Evolutionary conservation across 2,329 filamentous ascomycete species (phyloP), one percentile per base, ranked within the genome.

Genomic region (Penicillium brasilianum): DNA sequence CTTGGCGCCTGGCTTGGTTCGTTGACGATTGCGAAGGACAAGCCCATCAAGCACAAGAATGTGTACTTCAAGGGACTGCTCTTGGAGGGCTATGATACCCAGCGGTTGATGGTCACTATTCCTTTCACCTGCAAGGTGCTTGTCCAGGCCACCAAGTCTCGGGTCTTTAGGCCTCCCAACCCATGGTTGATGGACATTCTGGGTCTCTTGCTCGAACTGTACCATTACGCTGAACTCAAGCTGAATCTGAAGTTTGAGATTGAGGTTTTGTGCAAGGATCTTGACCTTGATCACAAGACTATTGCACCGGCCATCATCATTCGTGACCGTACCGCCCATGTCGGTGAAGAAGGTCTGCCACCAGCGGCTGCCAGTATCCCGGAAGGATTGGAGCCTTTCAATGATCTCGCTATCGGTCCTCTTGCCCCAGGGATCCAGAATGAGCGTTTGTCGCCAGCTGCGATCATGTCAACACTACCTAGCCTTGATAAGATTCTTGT

Each of bases 171-270:
- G 59, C 93, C 94, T 11, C 95, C 95, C 1, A 99, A 99, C 70
- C 95, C 95, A 1, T 99, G 95, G 95, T 78, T 97, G 48, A 96
- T 97, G 91, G 95, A 99, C 71, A 95, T 99, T 57, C 87, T 99
- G 58, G 87, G 91, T 65, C 83, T 98, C 8, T 84, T 99, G 37
- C 91, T 97, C 70, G 96, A 99, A 73, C 84, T 99, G 4, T 99
- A 99, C 72, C 90, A 97, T 72, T 90, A 91, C 71, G 92, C 92
- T 14, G 94, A 97, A 69, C 82, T 99, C 58, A 98, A 98, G 76
- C 85, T 99, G 39, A 98, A 98, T 69, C 88, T 97, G 55, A 99
- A 98, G 71, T 99, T 99, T 70, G 95, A 99, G 77, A 98, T 99
- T 60, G 95, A 99, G 77, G 93, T 99, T 28, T 84, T 99, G 25